phyloP scores from a whole-genome alignment of 208 protist species.

The Eutreptiella sp. region DNA sequence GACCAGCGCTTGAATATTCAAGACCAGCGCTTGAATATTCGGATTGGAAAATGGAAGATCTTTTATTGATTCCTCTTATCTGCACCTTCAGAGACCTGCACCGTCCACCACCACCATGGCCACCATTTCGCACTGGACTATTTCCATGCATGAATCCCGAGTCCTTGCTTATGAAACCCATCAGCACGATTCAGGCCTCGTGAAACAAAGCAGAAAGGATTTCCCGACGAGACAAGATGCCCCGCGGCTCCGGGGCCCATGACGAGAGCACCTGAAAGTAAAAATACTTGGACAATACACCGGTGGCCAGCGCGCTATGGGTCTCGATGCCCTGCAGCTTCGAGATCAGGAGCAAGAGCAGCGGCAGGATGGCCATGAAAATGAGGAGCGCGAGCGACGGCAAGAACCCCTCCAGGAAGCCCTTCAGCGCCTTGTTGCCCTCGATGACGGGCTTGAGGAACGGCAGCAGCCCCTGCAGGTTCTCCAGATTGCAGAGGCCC shows the following conservation, averaged over 20 bases:
- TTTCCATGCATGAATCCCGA: too few species aligned
- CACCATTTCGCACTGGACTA: too few species aligned
- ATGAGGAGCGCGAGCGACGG: constrained; percentile 34
- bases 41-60: too few species aligned
- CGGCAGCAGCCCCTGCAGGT: constrained; percentile 12
- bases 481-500: constrained; percentile 31
- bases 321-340: background rate
- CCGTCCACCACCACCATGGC: too few species aligned
- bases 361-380: constrained; percentile 31
- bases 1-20: too few species aligned
- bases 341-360: constrained; percentile 22
- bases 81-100: too few species aligned
- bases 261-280: background rate
- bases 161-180: too few species aligned
- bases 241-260: background rate
- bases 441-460: constrained; percentile 31
- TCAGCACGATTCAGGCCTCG: too few species aligned
- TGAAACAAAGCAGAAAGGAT: too few species aligned
- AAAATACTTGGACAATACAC: background rate
- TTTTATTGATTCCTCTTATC: too few species aligned
- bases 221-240: too few species aligned
- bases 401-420: constrained; percentile 43
- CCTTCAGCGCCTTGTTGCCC: constrained; percentile 1
- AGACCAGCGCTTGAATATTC: too few species aligned
- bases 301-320: constrained; percentile 4